These are phyloP conservation scores for Gorgonomyces haynaldii DNA, from an alignment of 192 early-diverging fungal species.

Conservation along the genomic window DNA sequence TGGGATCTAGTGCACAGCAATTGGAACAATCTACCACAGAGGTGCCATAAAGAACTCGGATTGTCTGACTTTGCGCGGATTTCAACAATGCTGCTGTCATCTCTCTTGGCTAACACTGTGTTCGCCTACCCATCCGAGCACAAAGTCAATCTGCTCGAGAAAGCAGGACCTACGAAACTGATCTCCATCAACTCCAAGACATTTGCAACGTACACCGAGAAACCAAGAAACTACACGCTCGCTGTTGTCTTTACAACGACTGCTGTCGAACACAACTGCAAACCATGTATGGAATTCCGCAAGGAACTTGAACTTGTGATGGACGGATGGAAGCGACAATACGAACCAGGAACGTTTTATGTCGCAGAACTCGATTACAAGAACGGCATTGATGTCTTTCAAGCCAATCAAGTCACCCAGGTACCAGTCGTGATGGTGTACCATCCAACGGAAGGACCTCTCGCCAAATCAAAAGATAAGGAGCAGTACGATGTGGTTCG, in stretches of 20 bases:
- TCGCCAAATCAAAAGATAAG: conserved; percentile 26
- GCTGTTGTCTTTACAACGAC: conserved; percentile 58
- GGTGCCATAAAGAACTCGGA: too few relatives aligned
- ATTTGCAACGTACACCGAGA: conserved; percentile 44
- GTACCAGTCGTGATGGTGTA: conserved; percentile 60
- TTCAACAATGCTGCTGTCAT: too few relatives aligned
- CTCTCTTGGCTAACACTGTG: too few relatives aligned
- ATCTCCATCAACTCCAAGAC: conserved; percentile 32
- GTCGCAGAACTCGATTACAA: conserved; percentile 60
- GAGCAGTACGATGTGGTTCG: conserved; percentile 50
- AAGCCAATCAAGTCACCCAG: conserved; percentile 29
- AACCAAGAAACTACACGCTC: conserved; percentile 58
- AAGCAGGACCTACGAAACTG: too few relatives aligned
- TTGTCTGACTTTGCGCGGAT: too few relatives aligned
- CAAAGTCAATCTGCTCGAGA: too few relatives aligned
- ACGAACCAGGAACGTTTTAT: conserved; percentile 31
- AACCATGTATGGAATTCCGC: conserved; percentile 69
- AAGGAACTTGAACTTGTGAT: conserved; percentile 54
- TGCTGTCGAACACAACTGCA: conserved; percentile 46
- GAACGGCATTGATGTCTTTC: conserved; percentile 48
- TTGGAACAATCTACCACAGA: too few relatives aligned
- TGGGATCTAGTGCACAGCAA: too few relatives aligned
- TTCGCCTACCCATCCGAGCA: too few relatives aligned
- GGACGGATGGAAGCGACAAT: conserved; percentile 28
- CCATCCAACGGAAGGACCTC: conserved; percentile 47